A percentile compares a stretch with the other conserved stretches of the same genome.
Evolutionary conservation across 805 yeast genomes (phyloP).

Genomic region (Kuraishia hungarica): DNA sequence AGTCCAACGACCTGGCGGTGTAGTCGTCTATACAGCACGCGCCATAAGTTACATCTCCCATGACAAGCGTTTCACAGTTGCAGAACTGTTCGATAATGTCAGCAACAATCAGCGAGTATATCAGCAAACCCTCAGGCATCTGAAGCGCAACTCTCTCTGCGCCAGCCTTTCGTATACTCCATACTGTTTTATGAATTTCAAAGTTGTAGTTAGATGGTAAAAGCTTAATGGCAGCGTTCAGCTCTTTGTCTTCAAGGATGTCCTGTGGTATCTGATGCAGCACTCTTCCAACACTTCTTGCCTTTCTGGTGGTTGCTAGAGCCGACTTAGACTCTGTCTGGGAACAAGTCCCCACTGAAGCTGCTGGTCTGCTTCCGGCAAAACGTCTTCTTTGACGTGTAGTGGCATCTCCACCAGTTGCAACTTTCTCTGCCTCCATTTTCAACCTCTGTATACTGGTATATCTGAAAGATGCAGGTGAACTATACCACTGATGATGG

Average conservation of each 20-base stretch:
- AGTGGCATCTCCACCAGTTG: not conserved
- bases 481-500: no score
- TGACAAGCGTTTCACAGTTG: conserved; percentile 75
- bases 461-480: not conserved
- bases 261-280: conserved; percentile 86
- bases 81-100: conserved; percentile 93
- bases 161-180: conserved; percentile 72
- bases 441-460: not conserved
- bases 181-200: conserved; percentile 91
- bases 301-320: conserved; percentile 14
- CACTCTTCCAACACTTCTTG: conserved; percentile 44
- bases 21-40: conserved; percentile 98
- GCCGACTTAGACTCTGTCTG: conserved; percentile 7
- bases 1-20: conserved; percentile 86
- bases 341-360: not conserved
- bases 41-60: conserved; percentile 99
- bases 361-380: conserved; percentile 3
- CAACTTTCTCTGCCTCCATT: not conserved
- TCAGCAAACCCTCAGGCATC: conserved; percentile 94
- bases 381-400: conserved; percentile 1
- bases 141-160: conserved; percentile 88
- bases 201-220: conserved; percentile 91
- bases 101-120: conserved; percentile 81
- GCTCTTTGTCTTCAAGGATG: conserved; percentile 67
- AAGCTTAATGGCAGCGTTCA: conserved; percentile 75